Conservation (phyloP, 2,329 filamentous ascomycete genomes). For the Colletotrichum tofieldiae region DNA sequence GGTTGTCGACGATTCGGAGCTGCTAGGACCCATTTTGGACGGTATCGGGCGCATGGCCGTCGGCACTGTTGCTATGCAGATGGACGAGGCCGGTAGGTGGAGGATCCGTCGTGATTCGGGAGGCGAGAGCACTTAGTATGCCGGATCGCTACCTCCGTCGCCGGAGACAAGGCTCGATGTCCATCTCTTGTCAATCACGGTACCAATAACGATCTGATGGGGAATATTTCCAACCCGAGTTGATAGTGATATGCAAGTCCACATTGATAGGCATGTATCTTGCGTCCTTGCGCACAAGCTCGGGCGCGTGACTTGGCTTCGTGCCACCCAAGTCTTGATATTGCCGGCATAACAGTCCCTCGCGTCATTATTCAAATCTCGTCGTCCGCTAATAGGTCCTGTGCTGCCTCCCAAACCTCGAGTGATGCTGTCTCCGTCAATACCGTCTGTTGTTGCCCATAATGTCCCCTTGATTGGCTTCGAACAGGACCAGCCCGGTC, state of each 20-base stretch:
- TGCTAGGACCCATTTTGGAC: constrained; percentile 55
- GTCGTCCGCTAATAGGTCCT: constrained; percentile 50
- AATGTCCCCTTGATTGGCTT: background rate
- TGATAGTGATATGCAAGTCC: constrained; percentile 2
- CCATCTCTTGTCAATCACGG: background rate
- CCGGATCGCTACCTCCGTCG: background rate
- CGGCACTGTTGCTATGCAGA: constrained; percentile 49
- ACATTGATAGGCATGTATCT: background rate
- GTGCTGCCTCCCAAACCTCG: constrained; percentile 52
- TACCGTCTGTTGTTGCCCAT: background rate
- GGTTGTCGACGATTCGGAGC: constrained; percentile 48
- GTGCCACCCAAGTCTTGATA: constrained; percentile 18
- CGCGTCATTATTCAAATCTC: constrained; percentile 34
- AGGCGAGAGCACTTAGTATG: constrained; percentile 2
- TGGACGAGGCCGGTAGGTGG: constrained; percentile 59
- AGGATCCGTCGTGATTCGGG: constrained; percentile 49
- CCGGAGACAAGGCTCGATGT: background rate
- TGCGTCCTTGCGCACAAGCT: background rate
- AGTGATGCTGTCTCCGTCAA: constrained; percentile 42
- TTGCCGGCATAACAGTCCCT: constrained; percentile 10
- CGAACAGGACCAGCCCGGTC: background rate
- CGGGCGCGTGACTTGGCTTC: background rate
- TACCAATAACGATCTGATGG: background rate
- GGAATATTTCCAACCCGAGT: background rate
- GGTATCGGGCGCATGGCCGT: constrained; percentile 54